phyloP scores from a whole-genome alignment of 257 asterid genomes.

The Petrea volubilis region DNA sequence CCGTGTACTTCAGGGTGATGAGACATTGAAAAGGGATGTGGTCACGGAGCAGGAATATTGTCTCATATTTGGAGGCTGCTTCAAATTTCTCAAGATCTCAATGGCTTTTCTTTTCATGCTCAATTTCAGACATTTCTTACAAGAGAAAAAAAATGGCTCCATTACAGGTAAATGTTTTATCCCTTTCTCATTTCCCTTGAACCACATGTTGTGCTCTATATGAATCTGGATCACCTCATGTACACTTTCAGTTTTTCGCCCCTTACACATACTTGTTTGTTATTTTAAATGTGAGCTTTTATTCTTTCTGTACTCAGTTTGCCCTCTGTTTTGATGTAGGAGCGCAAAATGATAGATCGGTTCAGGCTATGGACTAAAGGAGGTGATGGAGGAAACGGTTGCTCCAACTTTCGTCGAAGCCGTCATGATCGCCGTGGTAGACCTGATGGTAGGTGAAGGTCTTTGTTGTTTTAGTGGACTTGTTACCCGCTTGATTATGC shows the following conservation, averaged over 20 bases:
- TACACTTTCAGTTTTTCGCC: neutral
- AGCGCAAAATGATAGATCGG: constrained; percentile 84
- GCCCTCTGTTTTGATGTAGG: constrained; percentile 49
- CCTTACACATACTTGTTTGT: neutral
- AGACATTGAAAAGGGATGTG: constrained; percentile 41
- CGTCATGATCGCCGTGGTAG: constrained; percentile 79
- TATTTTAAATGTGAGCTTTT: neutral
- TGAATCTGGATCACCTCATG: constrained; percentile 10
- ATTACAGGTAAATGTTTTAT: constrained; percentile 52
- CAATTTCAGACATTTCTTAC: constrained; percentile 52
- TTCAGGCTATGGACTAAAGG: constrained; percentile 84
- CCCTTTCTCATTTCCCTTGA: neutral
- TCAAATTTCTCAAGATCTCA: constrained; percentile 38
- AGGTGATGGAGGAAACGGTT: constrained; percentile 97
- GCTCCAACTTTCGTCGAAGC: constrained; percentile 81
- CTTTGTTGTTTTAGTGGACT: constrained; percentile 15
- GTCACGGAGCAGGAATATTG: constrained; percentile 29
- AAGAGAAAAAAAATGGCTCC: constrained; percentile 69
- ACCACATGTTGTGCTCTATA: neutral
- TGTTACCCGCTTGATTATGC: constrained; percentile 10
- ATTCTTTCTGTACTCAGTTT: neutral
- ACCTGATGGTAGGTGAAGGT: constrained; percentile 80
- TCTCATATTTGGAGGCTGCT: constrained; percentile 28
- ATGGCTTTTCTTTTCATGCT: constrained; percentile 44
- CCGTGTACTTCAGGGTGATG: constrained; percentile 17